These are phyloP conservation scores for Warburgia ugandensis DNA, from an alignment of 164 flowering plant species.

Conservation along the genomic window DNA sequence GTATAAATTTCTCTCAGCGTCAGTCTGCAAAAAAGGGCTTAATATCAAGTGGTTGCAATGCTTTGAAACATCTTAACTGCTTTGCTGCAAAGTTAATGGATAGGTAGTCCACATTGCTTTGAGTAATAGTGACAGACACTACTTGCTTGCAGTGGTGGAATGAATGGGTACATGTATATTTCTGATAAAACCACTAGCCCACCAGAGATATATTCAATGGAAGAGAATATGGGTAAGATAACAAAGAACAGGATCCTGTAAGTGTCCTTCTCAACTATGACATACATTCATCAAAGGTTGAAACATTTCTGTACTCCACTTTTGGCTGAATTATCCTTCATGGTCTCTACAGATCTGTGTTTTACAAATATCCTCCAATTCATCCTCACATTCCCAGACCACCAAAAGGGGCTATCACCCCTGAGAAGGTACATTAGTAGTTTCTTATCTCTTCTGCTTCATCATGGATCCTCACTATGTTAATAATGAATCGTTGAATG, in stretches of 20 bases:
- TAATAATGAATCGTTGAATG: too few relatives aligned
- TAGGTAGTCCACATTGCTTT: not conserved
- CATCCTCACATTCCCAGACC: conserved; percentile 45
- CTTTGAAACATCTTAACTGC: not conserved
- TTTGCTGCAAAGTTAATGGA: not conserved
- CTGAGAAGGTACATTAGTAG: conserved; percentile 20
- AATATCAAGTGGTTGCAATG: not conserved
- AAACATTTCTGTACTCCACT: not conserved
- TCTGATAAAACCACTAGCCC: conserved; percentile 25
- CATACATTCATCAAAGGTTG: not conserved
- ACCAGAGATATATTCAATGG: conserved; percentile 28
- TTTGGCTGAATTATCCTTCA: not conserved
- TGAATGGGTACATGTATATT: conserved; percentile 43
- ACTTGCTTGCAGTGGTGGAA: conserved; percentile 35
- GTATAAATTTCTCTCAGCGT: not conserved
- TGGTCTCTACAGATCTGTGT: conserved; percentile 27
- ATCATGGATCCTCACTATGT: not conserved
- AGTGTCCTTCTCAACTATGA: conserved; percentile 10
- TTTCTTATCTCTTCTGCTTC: not conserved
- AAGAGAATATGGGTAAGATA: conserved; percentile 27
- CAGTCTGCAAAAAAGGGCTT: not conserved
- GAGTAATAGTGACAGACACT: not conserved
- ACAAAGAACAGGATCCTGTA: conserved; percentile 32
- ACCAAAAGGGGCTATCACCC: conserved; percentile 31
- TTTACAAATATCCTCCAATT: conserved; percentile 28